A percentile compares a stretch with the other conserved stretches of the same genome.
Conservation (phyloP, 257 asterid genomes). For the Misopates orontium region DNA sequence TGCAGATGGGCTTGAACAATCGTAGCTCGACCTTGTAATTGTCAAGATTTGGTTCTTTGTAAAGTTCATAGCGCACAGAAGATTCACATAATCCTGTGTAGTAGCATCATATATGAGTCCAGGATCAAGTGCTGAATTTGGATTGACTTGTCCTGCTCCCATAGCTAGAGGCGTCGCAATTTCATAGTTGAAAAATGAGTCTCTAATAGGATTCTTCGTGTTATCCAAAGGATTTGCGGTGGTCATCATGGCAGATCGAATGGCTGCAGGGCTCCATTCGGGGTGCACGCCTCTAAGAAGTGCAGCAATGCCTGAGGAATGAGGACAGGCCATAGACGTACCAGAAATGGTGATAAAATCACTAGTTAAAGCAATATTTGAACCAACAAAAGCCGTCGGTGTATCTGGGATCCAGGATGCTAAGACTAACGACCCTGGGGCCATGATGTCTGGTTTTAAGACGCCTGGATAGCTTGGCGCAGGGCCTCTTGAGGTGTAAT, state of each 20-base stretch:
- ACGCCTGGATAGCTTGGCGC: constrained; percentile 30
- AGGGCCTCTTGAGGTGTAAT: constrained; percentile 39
- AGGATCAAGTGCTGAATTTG: constrained; percentile 46
- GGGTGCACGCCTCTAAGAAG: constrained; percentile 44
- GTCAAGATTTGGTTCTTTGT: constrained; percentile 29
- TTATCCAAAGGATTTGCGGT: constrained; percentile 37
- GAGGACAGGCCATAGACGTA: constrained; percentile 54
- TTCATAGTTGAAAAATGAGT: constrained; percentile 15
- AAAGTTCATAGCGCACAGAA: constrained; percentile 41
- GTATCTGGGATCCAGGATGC: constrained; percentile 33
- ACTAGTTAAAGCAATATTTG: constrained; percentile 22
- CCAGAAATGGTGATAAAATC: constrained; percentile 29
- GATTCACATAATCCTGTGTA: constrained; percentile 34
- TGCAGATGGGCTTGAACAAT: constrained; percentile 36
- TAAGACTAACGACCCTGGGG: constrained; percentile 40
- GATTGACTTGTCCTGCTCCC: constrained; percentile 44
- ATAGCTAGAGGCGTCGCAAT: constrained; percentile 39
- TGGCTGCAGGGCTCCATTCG: constrained; percentile 49
- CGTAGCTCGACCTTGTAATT: constrained; percentile 35
- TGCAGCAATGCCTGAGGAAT: constrained; percentile 43
- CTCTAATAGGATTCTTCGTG: constrained; percentile 31
- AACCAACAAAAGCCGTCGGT: constrained; percentile 18
- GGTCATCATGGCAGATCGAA: constrained; percentile 46
- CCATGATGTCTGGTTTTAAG: constrained; percentile 43
- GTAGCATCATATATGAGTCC: constrained; percentile 42